Evolutionary conservation across 495 filamentous ascomycete species (phyloP).

Genomic region (Rusavskia elegans): DNA sequence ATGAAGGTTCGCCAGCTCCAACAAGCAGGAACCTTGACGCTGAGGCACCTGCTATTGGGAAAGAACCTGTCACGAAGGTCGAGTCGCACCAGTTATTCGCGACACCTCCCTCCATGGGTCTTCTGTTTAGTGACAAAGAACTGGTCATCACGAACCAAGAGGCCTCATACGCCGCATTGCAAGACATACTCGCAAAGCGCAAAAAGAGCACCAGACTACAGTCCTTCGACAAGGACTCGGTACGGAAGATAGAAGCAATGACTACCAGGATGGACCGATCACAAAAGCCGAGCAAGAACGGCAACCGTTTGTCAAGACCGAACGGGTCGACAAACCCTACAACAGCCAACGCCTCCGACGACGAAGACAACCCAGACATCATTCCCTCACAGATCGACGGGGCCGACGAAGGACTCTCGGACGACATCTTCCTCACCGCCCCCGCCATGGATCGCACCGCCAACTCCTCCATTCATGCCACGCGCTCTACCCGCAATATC

Average conservation of each 20-base stretch:
- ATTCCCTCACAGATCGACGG: conserved; percentile 31
- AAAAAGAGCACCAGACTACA: conserved; percentile 12
- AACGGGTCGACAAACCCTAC: conserved; percentile 24
- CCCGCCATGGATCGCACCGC: conserved; percentile 55
- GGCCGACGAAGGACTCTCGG: conserved; percentile 23
- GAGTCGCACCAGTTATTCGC: conserved; percentile 25
- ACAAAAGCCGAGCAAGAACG: conserved; percentile 11
- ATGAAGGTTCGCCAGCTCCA: conserved; percentile 51
- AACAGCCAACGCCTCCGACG: conserved; percentile 30
- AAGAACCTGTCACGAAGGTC: conserved; percentile 15
- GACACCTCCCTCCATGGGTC: conserved; percentile 62
- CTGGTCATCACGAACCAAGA: conserved; percentile 57
- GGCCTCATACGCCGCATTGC: conserved; percentile 49
- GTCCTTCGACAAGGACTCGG: conserved; percentile 11
- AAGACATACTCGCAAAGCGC: conserved; percentile 37
- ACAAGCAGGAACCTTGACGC: conserved; percentile 27
- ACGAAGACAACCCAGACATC: conserved; percentile 34
- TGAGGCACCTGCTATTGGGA: conserved; percentile 10
- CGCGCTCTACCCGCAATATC: conserved; percentile 43
- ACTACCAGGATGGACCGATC: neutral
- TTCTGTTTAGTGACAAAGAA: conserved; percentile 90
- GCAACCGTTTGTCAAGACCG: neutral
- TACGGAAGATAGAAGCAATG: neutral
- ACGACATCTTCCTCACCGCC: conserved; percentile 30
- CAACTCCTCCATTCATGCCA: conserved; percentile 42